Base-by-base conservation (phyloP, 257 asterid species). In the Solanum virginianum region DNA sequence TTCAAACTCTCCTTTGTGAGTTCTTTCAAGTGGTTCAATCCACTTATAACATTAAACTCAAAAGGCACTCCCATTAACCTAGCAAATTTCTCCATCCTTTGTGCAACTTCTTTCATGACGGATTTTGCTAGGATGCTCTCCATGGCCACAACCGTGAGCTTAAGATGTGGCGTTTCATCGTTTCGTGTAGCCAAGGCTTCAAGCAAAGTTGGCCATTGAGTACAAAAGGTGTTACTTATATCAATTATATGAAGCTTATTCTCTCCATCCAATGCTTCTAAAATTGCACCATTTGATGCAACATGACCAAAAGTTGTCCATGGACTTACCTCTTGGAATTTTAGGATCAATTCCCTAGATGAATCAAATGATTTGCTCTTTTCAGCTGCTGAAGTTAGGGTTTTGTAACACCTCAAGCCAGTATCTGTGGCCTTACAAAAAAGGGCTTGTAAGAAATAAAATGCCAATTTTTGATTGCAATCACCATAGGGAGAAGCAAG, bases 291-390 rank as follows among this genome's bases (percentile, higher is more conserved):
- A 56, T 96, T 96, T 18, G 97, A 93, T 14, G 98, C 98, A 39
- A 93, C 98, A 70, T 96, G 99, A 62, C 99, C 99, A 86, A 96
- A 96, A 24, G 97, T 96, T 43, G 93, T 92, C 99, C 99, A 96
- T 7, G 98, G 99, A 94, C 98, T 96, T 26, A 88, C 97, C 69
- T 96, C 99, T 62, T 96, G 99, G 79, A 96, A 96, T 56, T 90
- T 92, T 5, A 96, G 90, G 15, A 94, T 92, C 85, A 95, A 65
- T 17, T 84, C 89, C 49, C 97, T 70, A 1, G 92, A 84, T 4
- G 95, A 92, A 71, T 95, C 98, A 43, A 96, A 96, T 11, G 94
- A 89, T 69, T 91, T 92, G 84, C 87, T 88, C 84, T 89, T 93
- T 9, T 93, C 94, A 0, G 95, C 92, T 0, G 91, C 92, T 3